Base-by-base conservation (phyloP, 495 filamentous ascomycete genomes). In the Aspergillus wentii region DNA sequence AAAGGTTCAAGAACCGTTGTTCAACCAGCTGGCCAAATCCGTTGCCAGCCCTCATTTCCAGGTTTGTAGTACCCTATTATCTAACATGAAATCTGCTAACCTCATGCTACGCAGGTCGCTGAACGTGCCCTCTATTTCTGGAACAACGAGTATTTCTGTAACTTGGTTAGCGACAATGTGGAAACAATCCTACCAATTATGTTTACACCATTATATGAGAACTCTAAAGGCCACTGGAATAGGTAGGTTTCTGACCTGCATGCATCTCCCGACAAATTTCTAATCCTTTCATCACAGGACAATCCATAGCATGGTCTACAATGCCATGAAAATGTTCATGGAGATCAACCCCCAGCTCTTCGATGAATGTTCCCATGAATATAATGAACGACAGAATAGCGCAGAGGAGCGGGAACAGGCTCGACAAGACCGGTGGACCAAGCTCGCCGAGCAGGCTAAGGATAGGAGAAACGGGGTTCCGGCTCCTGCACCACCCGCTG, bases 101-200 rank as follows among this genome's bases (percentile, higher is more conserved):
- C 25, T 44, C 11, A 44, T 44, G 7, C 20, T 27, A 3, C 3
- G 17, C 21, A 84, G 81, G 92, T 98, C 29, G 92, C 92, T 21
- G 92, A 99, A 59, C 78, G 92, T 48, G 92, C 94, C 2, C 79
- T 99, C 17, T 99, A 99, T 68, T 99, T 97, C 72, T 99, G 92
- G 92, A 99, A 99, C 65, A 99, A 99, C 56, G 92, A 99, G 58
- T 99, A 99, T 53, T 99, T 99, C 70, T 99, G 92, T 72, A 99
- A 99, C 55, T 71, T 99, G 38, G 92, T 99, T 37, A 96, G 90
- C 72, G 92, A 99, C 61, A 97, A 99, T 55, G 92, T 97, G 20
- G 91, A 96, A 49, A 86, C 94, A 29, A 99, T 99, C 52, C 71
- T 99, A 21, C 92, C 92, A 5, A 97, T 99, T 46, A 99, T 99